Evolutionary conservation across 2,329 filamentous ascomycete genomes (phyloP), one percentile per base, ranked within the genome.

Genomic region (Aspergillus sp.): DNA sequence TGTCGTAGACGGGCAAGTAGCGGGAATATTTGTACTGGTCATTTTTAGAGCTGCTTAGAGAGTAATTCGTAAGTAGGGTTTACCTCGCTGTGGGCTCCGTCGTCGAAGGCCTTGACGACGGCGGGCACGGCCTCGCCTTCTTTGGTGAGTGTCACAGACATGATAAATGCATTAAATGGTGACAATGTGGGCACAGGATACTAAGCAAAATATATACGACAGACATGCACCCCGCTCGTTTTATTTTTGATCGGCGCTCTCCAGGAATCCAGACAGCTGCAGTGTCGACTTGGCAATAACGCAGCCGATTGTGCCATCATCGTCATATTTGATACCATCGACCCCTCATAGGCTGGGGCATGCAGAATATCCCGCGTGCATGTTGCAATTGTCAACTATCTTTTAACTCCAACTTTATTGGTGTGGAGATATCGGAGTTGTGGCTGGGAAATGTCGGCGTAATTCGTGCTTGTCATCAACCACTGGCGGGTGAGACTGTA

Each of bases 1-100:
- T 55, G 37, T 55, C 53, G n/a, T 55, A 55, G 34, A 55, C 53
- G 1, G 53, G 53, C 4, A 55, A 46, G 15, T 55, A 55, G 12
- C 24, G 34, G 17, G 53, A 22, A 13, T 55, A 55, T 42, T 41
- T 41, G n/a, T 55, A 50, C 53, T 55, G n/a, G 4, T 7, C 0
- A 13, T 27, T 12, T 20, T 49, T 22, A 47, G 42, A 39, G 1
- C 15, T 1, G 30, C 1, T 13, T 37, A 33, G 11, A 5, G 7
- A 19, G 19, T 30, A 30, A 4, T 9, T 11, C 27, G 22, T n/a
- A 19, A 17, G 12, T 22, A 12, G 9, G 27, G 13, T 42, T 40
- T 54, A 54, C 51, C 17, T 54, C 51, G 42, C 30, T 27, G 20
- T 54, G 51, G 19, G 33, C 27, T 46, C 40, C 13, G 17, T 54